Evolutionary conservation across 139 green algal genomes (phyloP), one percentile per base, ranked within the genome.

Genomic region (Auxenochlorella protothecoides): DNA sequence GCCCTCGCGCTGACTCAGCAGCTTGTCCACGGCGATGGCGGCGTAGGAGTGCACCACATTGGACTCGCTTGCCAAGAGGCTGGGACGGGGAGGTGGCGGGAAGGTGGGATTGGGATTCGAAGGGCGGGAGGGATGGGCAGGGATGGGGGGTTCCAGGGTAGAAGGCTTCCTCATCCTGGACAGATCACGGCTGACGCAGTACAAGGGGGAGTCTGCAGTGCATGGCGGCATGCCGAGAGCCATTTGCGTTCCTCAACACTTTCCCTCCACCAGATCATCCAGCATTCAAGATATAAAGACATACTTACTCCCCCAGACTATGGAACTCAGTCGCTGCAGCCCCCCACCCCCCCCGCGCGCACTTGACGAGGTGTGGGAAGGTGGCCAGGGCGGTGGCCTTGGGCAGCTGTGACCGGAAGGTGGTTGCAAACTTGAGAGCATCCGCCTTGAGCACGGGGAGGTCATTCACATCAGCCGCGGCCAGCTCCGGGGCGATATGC

Each of bases 1-100:
- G 13, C 12, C 66, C 53, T 70, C 63, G 51, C 59, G 55, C 74
- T 72, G 67, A 7, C 84, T 73, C 53, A 99, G 84, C 73, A 98
- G 74, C 2, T 88, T 73, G 74, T 99, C 95, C 2, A 99, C 78
- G 16, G 78, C 80, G 59, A 89, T 91, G 16, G 95, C 95, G 3
- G 95, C 93, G 80, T 99, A 98, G 11, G 83, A 91, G 86, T 99
- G 95, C 71, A 98, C 92, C 16, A 99, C 95, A 61, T 95, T 95
- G 53, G 79, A 80, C 57, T 93, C 79, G 15, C 73, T 66, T 13
- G 63, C 76, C 53, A 98, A 81, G 66, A 74, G 55, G 65, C 72
- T 79, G 72, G 66, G 59, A 44, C 6, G 1, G 0, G 16, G 27
- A 16, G 59, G 3, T 62, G 65, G 65, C 4, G 52, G 54, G 53